Conservation (phyloP, 2,329 filamentous ascomycete species). For the Stagonosporopsis rhizophila region DNA sequence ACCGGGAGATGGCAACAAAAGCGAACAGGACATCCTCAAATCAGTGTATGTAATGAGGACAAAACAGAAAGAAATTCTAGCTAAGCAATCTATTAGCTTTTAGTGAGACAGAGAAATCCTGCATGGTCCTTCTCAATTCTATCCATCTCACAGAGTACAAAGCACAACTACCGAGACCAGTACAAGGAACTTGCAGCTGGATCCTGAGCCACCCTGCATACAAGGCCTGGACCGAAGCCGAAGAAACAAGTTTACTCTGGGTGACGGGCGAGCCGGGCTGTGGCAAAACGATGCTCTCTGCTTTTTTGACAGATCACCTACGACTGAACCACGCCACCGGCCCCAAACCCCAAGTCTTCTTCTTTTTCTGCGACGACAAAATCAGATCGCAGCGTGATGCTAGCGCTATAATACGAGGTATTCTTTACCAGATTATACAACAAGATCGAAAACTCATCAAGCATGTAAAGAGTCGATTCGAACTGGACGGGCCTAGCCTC, state of each 20-base stretch:
- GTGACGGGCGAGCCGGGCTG: neutral
- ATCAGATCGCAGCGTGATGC: neutral
- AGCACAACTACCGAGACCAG: neutral
- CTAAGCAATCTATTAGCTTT: neutral
- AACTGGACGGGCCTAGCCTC: neutral
- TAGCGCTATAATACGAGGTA: neutral
- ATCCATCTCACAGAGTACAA: neutral
- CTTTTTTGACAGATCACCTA: neutral
- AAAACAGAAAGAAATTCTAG: too few relatives aligned
- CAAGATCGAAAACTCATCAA: neutral
- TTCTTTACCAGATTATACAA: neutral
- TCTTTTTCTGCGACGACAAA: slow-evolving; percentile 1
- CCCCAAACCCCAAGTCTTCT: neutral
- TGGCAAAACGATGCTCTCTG: neutral
- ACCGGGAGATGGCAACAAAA: too few relatives aligned
- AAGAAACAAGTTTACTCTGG: neutral
- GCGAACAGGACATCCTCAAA: neutral
- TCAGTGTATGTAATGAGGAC: neutral
- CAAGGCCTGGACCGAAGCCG: neutral
- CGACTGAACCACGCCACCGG: neutral
- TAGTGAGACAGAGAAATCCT: neutral
- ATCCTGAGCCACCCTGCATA: neutral
- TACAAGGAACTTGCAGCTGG: neutral
- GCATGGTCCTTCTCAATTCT: slow-evolving; percentile 1
- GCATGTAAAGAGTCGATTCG: neutral